A percentile compares a stretch with the other conserved stretches of the same genome.
Conservation (phyloP, 306 rosid species). For the Prunus armeniaca region DNA sequence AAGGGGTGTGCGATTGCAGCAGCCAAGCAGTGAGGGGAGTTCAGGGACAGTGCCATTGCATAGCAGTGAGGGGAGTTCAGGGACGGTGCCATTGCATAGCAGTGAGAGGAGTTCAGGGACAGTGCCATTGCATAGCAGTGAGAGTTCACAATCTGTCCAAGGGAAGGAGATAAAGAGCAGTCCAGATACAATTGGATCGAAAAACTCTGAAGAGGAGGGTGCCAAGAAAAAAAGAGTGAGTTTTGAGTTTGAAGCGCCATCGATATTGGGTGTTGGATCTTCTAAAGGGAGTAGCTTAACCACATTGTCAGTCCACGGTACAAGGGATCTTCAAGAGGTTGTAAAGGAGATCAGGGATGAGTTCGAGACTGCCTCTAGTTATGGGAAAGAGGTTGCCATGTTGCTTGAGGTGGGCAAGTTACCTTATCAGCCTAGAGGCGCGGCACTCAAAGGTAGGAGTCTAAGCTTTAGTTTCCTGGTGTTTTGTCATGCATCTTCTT, state of each 20-base stretch:
- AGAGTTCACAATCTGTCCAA: slow-evolving; percentile 35
- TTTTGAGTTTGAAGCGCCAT: slow-evolving; percentile 63
- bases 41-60: slow-evolving; percentile 46
- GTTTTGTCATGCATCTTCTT: neutral
- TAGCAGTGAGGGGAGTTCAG: slow-evolving; percentile 24
- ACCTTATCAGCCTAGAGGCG: slow-evolving; percentile 65
- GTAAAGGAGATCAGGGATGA: slow-evolving; percentile 83
- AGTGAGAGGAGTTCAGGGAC: slow-evolving; percentile 29
- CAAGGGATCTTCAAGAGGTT: slow-evolving; percentile 80
- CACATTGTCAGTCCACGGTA: slow-evolving; percentile 66
- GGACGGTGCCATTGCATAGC: slow-evolving; percentile 45
- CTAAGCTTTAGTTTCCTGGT: slow-evolving; percentile 1
- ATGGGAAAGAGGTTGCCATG: slow-evolving; percentile 82
- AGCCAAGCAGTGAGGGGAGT: slow-evolving; percentile 21
- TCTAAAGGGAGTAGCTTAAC: slow-evolving; percentile 72
- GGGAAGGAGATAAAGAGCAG: slow-evolving; percentile 60
- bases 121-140: slow-evolving; percentile 47
- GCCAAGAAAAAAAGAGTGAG: slow-evolving; percentile 69
- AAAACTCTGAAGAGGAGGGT: slow-evolving; percentile 42
- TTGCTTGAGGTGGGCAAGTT: slow-evolving; percentile 87
- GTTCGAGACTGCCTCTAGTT: slow-evolving; percentile 74
- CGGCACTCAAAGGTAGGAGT: slow-evolving; percentile 65
- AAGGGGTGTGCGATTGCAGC: slow-evolving; percentile 21
- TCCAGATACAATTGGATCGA: slow-evolving; percentile 53
- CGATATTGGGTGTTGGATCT: slow-evolving; percentile 58